Evolutionary conservation across 2,329 filamentous ascomycete species (phyloP).

Genomic region (Juglanconis sp.): DNA sequence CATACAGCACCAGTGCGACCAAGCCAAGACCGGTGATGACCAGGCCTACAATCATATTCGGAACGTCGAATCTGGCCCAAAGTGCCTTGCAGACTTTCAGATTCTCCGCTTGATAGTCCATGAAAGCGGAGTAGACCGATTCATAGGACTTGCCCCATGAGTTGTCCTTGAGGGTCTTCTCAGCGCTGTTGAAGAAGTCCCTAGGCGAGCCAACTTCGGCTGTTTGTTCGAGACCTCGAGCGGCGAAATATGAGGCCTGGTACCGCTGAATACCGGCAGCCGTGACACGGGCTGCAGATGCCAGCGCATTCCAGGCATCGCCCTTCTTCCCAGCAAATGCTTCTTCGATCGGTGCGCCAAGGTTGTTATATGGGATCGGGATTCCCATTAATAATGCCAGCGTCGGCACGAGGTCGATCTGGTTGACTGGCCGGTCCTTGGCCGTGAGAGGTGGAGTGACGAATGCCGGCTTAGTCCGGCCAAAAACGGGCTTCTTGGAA

Average conservation of each 20-base stretch:
- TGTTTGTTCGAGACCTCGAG: slow-evolving; percentile 64
- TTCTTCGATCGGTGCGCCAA: slow-evolving; percentile 90
- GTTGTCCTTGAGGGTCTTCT: slow-evolving; percentile 31
- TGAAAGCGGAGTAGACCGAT: slow-evolving; percentile 56
- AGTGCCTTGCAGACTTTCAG: slow-evolving; percentile 75
- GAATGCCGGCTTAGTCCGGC: slow-evolving; percentile 63
- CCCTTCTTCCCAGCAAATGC: slow-evolving; percentile 74
- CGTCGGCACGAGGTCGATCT: slow-evolving; percentile 95
- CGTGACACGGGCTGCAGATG: slow-evolving; percentile 70
- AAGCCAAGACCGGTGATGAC: slow-evolving; percentile 66
- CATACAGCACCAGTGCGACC: slow-evolving; percentile 68
- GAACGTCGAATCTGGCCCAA: slow-evolving; percentile 90
- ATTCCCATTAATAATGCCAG: slow-evolving; percentile 82
- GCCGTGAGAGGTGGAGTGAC: slow-evolving; percentile 63
- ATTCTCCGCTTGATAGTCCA: slow-evolving; percentile 73
- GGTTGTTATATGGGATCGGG: slow-evolving; percentile 93
- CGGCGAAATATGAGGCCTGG: slow-evolving; percentile 75
- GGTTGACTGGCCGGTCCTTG: slow-evolving; percentile 71
- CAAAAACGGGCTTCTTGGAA: slow-evolving; percentile 81
- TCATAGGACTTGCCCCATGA: slow-evolving; percentile 33
- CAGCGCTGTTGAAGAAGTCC: slow-evolving; percentile 57
- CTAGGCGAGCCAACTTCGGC: slow-evolving; percentile 51
- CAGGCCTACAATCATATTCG: slow-evolving; percentile 81
- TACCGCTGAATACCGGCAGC: slow-evolving; percentile 87
- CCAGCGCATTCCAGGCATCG: slow-evolving; percentile 72